Evolutionary conservation across 2,329 filamentous ascomycete species (phyloP), one percentile per base, ranked within the genome.

Genomic region (Ambrosiella xylebori): DNA sequence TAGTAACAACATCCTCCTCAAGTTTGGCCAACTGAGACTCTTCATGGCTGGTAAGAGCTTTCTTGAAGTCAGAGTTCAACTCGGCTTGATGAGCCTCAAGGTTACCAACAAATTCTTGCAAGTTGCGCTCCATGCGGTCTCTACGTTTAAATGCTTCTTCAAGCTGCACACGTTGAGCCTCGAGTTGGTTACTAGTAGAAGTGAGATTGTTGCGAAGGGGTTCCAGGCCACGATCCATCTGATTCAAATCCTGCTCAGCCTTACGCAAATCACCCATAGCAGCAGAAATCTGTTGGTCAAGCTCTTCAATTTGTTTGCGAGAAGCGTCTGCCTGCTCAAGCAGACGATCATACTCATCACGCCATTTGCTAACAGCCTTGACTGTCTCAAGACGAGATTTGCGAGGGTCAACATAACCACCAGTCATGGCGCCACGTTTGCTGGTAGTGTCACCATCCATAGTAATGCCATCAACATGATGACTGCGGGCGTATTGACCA

Each of bases 401-500:
- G 39, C 86, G 80, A 9, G 86, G 81, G 66, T 98, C 93, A 62
- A 95, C 85, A 67, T 85, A 98, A 65, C 93, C 93, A 74, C 93
- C 93, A 54, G 89, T 96, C 74, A 98, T 81, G 12, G 90, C 91
- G 70, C 93, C 93, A 64, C 91, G 86, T 72, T 94, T 95, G 71
- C 96, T 94, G 1, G 89, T 90, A 38, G 88, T 88, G 69, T 97
- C 91, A 69, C 93, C 93, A 59, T 97, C 90, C 2, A 88, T 86
- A 0, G 93, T 98, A 63, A 98, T 95, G 39, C 88, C 90, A 65
- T 89, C 89, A 27, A 97, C 83, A 15, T 86, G 86, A 65, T 97
- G 91, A 65, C 86, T 95, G 65, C 91, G 82, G 19, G 93, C 88
- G 67, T 96, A 96, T 66, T 96, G 89, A 11, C 86, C 81, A 53